Conservation (phyloP, 306 rosid genomes). For the Cotoneaster glaucophyllus region DNA sequence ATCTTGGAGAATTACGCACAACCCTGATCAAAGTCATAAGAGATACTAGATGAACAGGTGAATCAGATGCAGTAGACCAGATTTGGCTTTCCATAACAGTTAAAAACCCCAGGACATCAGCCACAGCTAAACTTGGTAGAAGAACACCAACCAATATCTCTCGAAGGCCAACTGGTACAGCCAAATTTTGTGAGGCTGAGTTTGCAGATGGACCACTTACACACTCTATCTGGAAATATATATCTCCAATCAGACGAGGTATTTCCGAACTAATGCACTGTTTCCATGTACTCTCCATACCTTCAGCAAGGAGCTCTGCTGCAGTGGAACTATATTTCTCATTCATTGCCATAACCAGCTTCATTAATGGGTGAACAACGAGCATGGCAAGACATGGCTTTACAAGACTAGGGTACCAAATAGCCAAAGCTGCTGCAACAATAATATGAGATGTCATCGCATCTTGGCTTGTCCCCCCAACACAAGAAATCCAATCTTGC, state of each 20-base stretch:
- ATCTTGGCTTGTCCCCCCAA: slow-evolving; percentile 97
- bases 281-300: slow-evolving; percentile 94
- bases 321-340: slow-evolving; percentile 94
- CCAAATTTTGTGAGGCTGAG: slow-evolving; percentile 36
- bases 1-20: slow-evolving; percentile 79
- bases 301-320: slow-evolving; percentile 97
- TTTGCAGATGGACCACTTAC: slow-evolving; percentile 62
- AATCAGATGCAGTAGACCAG: slow-evolving; percentile 98
- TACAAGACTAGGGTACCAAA: slow-evolving; percentile 96
- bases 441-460: slow-evolving; percentile 92
- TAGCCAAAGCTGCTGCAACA: slow-evolving; percentile 93
- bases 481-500: slow-evolving; percentile 98
- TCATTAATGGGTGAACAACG: slow-evolving; percentile 79
- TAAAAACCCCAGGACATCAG: slow-evolving; percentile 72
- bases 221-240: slow-evolving; percentile 86
- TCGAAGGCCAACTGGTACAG: slow-evolving; percentile 52
- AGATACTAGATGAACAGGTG: slow-evolving; percentile 84
- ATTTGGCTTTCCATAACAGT: slow-evolving; percentile 79
- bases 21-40: slow-evolving; percentile 82
- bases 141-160: slow-evolving; percentile 76
- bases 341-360: slow-evolving; percentile 89
- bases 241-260: slow-evolving; percentile 72
- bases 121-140: slow-evolving; percentile 95
- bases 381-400: slow-evolving; percentile 58
- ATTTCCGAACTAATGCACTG: slow-evolving; percentile 66